Percentiles rank a stretch among this genome's conserved stretches.
These are phyloP conservation scores for Aspergillus pseudotamarii DNA, from an alignment of 2,329 filamentous ascomycete genomes.

Conservation along the genomic window DNA sequence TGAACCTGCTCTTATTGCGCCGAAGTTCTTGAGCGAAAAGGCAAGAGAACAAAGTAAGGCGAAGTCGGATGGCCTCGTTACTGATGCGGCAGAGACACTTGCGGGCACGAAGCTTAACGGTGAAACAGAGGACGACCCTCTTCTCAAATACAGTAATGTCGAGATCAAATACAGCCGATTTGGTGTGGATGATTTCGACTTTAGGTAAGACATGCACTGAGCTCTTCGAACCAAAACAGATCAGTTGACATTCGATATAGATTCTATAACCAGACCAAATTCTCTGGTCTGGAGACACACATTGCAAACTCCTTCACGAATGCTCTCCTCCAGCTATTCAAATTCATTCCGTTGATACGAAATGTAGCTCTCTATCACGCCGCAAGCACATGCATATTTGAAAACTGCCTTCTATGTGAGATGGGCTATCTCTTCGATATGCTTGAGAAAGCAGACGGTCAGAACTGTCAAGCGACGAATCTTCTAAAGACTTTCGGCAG, in stretches of 20 bases:
- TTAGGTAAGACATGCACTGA: constrained; percentile 71
- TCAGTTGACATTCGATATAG: constrained; percentile 45
- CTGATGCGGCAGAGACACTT: constrained; percentile 66
- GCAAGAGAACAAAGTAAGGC: constrained; percentile 64
- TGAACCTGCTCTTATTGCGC: constrained; percentile 67
- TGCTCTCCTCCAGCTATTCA: constrained; percentile 83
- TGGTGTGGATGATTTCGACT: constrained; percentile 99
- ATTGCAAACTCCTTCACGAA: constrained; percentile 98
- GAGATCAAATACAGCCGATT: constrained; percentile 99
- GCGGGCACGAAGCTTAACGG: constrained; percentile 70
- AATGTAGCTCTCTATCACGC: constrained; percentile 89
- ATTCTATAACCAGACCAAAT: constrained; percentile 91
- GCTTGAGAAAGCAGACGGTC: constrained; percentile 91
- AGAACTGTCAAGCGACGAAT: constrained; percentile 95
- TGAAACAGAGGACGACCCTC: constrained; percentile 77
- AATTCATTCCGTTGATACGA: constrained; percentile 84
- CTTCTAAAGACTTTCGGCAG: constrained; percentile 86
- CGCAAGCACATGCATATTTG: constrained; percentile 78
- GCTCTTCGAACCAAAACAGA: not conserved
- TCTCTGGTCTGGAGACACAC: constrained; percentile 92
- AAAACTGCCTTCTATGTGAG: constrained; percentile 87
- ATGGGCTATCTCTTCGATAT: constrained; percentile 96
- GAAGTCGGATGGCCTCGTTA: constrained; percentile 41
- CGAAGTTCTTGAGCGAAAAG: constrained; percentile 94
- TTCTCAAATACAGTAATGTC: constrained; percentile 86